These are phyloP conservation scores for Wallacemonas sp. DNA, from an alignment of 208 protist genomes.

Conservation along the genomic window DNA sequence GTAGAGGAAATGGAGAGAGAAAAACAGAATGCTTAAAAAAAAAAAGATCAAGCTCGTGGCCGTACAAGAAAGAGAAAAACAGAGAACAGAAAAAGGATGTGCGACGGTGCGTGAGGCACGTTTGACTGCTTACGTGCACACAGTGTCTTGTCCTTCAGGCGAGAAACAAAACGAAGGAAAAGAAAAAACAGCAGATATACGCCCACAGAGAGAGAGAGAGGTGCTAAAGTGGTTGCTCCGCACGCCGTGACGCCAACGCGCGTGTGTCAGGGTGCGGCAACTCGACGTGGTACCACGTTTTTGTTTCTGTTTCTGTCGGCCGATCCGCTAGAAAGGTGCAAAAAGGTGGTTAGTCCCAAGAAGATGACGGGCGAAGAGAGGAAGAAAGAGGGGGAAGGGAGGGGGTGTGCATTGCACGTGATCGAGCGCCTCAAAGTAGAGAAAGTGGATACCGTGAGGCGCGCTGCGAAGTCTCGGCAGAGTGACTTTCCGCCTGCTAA, in stretches of 20 bases:
- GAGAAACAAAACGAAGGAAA: not conserved
- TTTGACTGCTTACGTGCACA: no score
- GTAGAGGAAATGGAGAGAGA: not conserved
- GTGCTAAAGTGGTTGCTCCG: not conserved
- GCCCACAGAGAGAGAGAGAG: not conserved
- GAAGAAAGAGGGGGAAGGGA: no score
- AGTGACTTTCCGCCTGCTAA: no score
- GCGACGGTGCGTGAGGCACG: not conserved
- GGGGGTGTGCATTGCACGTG: no score
- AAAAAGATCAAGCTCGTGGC: slow-evolving; percentile 11
- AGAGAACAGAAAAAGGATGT: not conserved
- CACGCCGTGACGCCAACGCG: not conserved
- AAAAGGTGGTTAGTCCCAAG: not conserved
- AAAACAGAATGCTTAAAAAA: slow-evolving; percentile 1
- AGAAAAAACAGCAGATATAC: not conserved
- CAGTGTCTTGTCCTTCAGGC: no score
- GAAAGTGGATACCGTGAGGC: no score
- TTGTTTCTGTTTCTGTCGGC: no score
- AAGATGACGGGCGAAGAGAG: no score
- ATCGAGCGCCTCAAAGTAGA: no score
- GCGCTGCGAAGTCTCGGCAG: no score
- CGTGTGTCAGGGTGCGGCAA: no score
- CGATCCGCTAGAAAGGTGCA: not conserved
- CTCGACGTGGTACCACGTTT: no score
- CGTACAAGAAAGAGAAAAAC: not conserved